phyloP scores from a whole-genome alignment of 1,284 basidiomycete genomes.

The Boletellus sp. region DNA sequence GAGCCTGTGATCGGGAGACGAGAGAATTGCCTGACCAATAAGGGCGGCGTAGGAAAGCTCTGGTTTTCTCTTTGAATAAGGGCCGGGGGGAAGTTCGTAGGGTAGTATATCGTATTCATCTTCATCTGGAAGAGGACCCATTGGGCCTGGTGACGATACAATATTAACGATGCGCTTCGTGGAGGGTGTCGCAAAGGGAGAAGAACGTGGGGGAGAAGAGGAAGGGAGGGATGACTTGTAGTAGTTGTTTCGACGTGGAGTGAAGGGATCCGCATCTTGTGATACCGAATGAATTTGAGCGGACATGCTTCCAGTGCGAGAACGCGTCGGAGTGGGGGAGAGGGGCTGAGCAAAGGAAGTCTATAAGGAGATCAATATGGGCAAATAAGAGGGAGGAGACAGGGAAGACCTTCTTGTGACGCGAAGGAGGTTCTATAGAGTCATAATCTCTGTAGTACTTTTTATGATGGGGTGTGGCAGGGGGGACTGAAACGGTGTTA shows the following conservation, averaged over 20 bases:
- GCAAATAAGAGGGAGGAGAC: not conserved
- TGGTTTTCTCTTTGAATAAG: conserved; percentile 75
- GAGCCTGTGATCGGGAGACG: conserved; percentile 79
- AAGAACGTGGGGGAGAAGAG: conserved; percentile 45
- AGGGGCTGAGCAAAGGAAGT: conserved; percentile 15
- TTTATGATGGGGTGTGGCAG: conserved; percentile 51
- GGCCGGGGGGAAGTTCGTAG: conserved; percentile 77
- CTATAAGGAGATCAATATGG: conserved; percentile 14
- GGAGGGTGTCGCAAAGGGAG: conserved; percentile 51
- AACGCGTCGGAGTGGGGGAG: conserved; percentile 34
- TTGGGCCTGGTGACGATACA: conserved; percentile 77
- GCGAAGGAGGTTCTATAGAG: conserved; percentile 40
- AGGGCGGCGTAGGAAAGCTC: conserved; percentile 90
- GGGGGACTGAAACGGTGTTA: conserved; percentile 27
- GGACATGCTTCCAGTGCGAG: conserved; percentile 25
- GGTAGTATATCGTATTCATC: conserved; percentile 63
- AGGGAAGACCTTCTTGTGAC: conserved; percentile 33
- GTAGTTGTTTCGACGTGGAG: conserved; percentile 41
- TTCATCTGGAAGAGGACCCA: conserved; percentile 56
- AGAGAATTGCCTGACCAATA: conserved; percentile 91
- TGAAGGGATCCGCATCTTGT: conserved; percentile 33
- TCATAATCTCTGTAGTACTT: conserved; percentile 59
- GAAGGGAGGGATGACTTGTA: conserved; percentile 49
- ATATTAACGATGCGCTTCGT: conserved; percentile 55
- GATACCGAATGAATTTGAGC: conserved; percentile 31